Evolutionary conservation across 805 yeast species (phyloP).

Genomic region (Wickerhamiella allomyrinae): DNA sequence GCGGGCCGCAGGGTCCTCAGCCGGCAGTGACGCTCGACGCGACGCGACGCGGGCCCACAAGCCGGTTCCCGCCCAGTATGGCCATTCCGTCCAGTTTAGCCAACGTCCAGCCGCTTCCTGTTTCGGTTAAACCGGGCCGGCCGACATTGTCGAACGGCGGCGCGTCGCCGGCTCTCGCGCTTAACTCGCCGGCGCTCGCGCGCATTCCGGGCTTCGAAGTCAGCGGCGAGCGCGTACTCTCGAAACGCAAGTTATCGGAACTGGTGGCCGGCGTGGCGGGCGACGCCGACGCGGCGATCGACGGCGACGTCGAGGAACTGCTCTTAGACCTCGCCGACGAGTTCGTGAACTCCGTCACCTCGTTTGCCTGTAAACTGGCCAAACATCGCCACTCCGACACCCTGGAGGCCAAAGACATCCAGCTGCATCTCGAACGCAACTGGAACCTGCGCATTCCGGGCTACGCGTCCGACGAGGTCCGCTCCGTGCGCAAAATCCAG

Average conservation of each 20-base stretch:
- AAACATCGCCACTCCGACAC: slow-evolving; percentile 84
- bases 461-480: slow-evolving; percentile 76
- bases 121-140: slow-evolving; percentile 49
- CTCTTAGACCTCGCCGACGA: slow-evolving; percentile 90
- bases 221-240: slow-evolving; percentile 52
- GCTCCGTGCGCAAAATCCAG: slow-evolving; percentile 32
- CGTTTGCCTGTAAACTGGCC: slow-evolving; percentile 89
- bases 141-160: slow-evolving; percentile 43
- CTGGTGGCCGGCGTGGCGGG: slow-evolving; percentile 52
- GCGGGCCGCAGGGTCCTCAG: background rate
- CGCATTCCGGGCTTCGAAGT: slow-evolving; percentile 73
- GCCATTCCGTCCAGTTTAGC: slow-evolving; percentile 52
- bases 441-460: slow-evolving; percentile 96
- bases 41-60: background rate
- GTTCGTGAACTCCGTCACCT: slow-evolving; percentile 77
- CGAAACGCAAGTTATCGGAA: slow-evolving; percentile 81
- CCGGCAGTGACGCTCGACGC: background rate
- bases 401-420: slow-evolving; percentile 79
- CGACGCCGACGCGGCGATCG: slow-evolving; percentile 82
- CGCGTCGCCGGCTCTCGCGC: slow-evolving; percentile 63
- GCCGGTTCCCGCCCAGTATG: slow-evolving; percentile 11
- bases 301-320: slow-evolving; percentile 87
- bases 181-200: slow-evolving; percentile 51
- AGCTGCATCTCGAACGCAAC: slow-evolving; percentile 77
- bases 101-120: slow-evolving; percentile 52